Evolutionary conservation across 2,329 filamentous ascomycete species (phyloP), one percentile per base, ranked within the genome.

Genomic region (Colletotrichum chrysophilum): DNA sequence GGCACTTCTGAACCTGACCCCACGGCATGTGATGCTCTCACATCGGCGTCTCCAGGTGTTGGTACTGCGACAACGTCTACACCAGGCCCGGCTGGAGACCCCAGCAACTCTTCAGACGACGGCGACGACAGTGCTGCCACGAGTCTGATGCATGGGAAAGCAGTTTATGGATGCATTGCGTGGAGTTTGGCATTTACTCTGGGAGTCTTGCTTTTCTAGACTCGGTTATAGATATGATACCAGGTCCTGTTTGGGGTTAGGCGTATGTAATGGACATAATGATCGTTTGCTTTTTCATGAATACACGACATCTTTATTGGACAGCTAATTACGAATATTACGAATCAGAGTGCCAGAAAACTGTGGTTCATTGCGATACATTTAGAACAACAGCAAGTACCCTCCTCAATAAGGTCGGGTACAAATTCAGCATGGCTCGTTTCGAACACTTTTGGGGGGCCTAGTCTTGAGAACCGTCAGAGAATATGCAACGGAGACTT

Each of bases 161-260:
- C 32, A 30, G 34, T 75, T 52, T 38, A 64, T 26, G 71, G 55
- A 64, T 75, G 73, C 73, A 75, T 75, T 73, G 58, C 73, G 24
- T 75, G 70, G 70, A 75, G 73, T 75, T 75, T 75, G 58, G 70
- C 43, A 60, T 60, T 73, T 36, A 65, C 62, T 66, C 52, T 73
- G 7, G 73, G 73, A 32, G 56, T 64, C 18, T 48, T 73, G 24
- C 65, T 60, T 48, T 65, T 65, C 28, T 75, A 73, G 43, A 65
- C 34, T 67, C 5, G 52, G 58, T 58, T 34, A 36, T 60, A 28
- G 43, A 68, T 24, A 65, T 75, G 73, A 75, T 75, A 75, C 73
- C 73, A 64, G 48, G 21, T 38, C 65, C 38, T 24, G 24, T 64
- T 68, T 65, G 55, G 55, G 34, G 8, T 30, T 65, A 21, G 52